Conservation (phyloP, 2,329 filamentous ascomycete genomes). For the Aspergillus spinulosporus region DNA sequence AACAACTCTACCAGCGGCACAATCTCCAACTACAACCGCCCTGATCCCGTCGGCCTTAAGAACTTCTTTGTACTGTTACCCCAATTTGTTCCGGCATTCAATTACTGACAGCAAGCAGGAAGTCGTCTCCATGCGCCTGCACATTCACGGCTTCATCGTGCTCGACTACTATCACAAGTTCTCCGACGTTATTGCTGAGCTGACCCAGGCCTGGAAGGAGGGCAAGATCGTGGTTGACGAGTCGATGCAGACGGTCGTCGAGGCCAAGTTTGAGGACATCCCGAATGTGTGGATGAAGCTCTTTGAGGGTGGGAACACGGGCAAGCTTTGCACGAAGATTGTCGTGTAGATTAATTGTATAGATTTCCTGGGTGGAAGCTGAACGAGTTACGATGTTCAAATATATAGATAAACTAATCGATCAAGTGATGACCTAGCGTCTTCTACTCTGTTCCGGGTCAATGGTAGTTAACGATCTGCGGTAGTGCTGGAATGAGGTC, state of each 20-base stretch:
- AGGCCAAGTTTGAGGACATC: constrained; percentile 50
- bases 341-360: neutral
- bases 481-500: too few relatives aligned
- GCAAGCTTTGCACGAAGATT: constrained; percentile 47
- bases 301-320: constrained; percentile 50
- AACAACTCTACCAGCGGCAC: constrained; percentile 19
- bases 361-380: too few relatives aligned
- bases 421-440: too few relatives aligned
- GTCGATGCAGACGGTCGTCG: constrained; percentile 51
- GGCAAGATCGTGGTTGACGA: constrained; percentile 49
- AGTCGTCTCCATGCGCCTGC: constrained; percentile 19
- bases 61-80: constrained; percentile 22
- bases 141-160: constrained; percentile 24
- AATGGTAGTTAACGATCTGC: too few relatives aligned
- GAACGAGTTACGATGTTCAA: too few relatives aligned
- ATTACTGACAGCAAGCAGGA: constrained; percentile 13
- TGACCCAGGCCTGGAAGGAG: constrained; percentile 40
- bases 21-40: constrained; percentile 25
- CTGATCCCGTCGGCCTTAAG: constrained; percentile 15
- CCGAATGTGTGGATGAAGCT: constrained; percentile 52
- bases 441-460: too few relatives aligned
- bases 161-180: constrained; percentile 26
- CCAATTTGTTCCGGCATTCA: neutral
- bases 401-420: too few relatives aligned
- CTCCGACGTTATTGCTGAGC: constrained; percentile 23